Percentiles rank a stretch among this genome's conserved stretches.
Conservation (phyloP, 1,139 yeast species). For the Candida mesenterica region DNA sequence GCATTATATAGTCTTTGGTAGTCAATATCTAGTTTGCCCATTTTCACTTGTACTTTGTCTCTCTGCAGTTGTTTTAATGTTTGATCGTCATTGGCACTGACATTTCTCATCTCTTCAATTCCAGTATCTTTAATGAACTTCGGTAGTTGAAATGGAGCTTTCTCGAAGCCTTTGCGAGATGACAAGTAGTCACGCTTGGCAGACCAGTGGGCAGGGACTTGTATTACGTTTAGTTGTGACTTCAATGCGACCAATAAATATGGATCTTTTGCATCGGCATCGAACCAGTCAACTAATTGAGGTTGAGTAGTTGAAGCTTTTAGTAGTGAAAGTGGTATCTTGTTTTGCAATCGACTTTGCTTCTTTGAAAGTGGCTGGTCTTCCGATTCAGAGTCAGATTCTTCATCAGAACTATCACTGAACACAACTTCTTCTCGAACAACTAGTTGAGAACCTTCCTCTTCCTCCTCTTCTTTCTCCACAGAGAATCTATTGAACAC, state of each 20-base stretch:
- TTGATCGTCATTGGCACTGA: conserved; percentile 34
- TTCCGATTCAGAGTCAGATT: conserved; percentile 1
- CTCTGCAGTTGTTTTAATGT: conserved; percentile 74
- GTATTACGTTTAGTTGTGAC: conserved; percentile 62
- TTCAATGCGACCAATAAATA: conserved; percentile 62
- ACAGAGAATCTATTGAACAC: conserved; percentile 43
- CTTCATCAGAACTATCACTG: conserved; percentile 7
- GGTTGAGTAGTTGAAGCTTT: conserved; percentile 64
- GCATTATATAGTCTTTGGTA: conserved; percentile 82
- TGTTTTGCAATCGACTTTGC: conserved; percentile 29
- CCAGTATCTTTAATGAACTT: conserved; percentile 79
- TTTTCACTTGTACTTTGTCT: conserved; percentile 84
- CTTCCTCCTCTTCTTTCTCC: conserved; percentile 24
- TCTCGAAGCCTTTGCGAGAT: conserved; percentile 66
- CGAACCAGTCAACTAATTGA: conserved; percentile 81
- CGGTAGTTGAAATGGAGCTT: conserved; percentile 75
- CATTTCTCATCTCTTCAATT: conserved; percentile 79
- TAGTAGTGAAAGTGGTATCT: conserved; percentile 65
- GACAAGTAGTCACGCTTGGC: conserved; percentile 77
- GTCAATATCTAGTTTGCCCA: conserved; percentile 86
- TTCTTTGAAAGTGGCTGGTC: conserved; percentile 11
- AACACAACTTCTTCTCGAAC: neutral
- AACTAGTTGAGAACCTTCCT: conserved; percentile 4
- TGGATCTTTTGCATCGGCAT: conserved; percentile 84
- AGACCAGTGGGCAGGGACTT: conserved; percentile 86